Conservation (phyloP, 495 filamentous ascomycete species). For the Cercophora sp. region DNA sequence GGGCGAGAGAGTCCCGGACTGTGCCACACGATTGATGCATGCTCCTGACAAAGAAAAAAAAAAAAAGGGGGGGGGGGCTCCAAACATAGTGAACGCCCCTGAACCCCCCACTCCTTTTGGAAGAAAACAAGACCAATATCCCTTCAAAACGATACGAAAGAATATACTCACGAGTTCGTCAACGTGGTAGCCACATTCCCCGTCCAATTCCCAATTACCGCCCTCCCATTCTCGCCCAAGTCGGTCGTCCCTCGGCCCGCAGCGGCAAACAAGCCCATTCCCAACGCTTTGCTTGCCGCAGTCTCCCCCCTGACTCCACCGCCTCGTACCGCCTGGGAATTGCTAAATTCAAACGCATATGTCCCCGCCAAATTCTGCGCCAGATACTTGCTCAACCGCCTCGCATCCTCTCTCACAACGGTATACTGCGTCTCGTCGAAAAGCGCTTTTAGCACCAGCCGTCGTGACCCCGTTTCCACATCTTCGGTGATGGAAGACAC, state of each 20-base stretch:
- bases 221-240: not conserved
- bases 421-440: constrained; percentile 11
- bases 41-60: too few species aligned
- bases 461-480: too few species aligned
- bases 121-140: not conserved
- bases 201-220: constrained; percentile 16
- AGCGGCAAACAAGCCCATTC: too few species aligned
- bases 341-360: constrained; percentile 19
- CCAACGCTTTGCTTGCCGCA: too few species aligned
- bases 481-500: not conserved
- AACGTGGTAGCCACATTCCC: constrained; percentile 24
- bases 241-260: too few species aligned
- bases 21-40: too few species aligned
- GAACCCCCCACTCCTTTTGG: too few species aligned
- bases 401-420: constrained; percentile 14
- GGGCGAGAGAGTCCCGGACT: too few species aligned
- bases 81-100: too few species aligned
- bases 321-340: not conserved
- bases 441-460: not conserved
- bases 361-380: constrained; percentile 14
- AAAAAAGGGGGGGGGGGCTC: too few species aligned
- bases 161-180: constrained; percentile 23
- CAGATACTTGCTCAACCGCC: constrained; percentile 15
- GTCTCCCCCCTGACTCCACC: too few species aligned
- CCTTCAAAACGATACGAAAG: constrained; percentile 2